Evolutionary conservation across 2,329 filamentous ascomycete species (phyloP).

Genomic region (Hirsutella rhossiliensis): DNA sequence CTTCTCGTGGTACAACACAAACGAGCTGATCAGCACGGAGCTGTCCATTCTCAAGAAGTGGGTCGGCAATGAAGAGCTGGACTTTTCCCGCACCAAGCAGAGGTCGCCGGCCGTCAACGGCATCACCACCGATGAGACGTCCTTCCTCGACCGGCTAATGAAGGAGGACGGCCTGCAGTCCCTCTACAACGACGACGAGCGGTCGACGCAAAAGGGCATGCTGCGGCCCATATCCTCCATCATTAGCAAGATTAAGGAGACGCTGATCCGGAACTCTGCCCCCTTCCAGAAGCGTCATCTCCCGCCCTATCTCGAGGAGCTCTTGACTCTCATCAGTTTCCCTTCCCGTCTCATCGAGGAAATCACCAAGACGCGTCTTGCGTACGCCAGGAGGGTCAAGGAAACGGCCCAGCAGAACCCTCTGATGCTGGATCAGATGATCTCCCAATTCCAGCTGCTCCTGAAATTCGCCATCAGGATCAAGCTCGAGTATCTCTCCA

Average conservation of each 20-base stretch:
- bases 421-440: constrained; percentile 97
- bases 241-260: constrained; percentile 87
- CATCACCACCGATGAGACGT: constrained; percentile 72
- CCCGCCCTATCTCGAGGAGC: constrained; percentile 91
- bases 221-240: constrained; percentile 72
- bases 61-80: constrained; percentile 92
- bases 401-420: constrained; percentile 84
- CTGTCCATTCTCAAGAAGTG: constrained; percentile 83
- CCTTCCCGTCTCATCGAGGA: constrained; percentile 92
- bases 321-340: constrained; percentile 93
- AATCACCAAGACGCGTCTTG: constrained; percentile 83
- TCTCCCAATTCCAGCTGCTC: constrained; percentile 87
- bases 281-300: constrained; percentile 82
- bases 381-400: constrained; percentile 90
- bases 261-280: constrained; percentile 74
- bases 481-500: constrained; percentile 75
- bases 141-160: constrained; percentile 86
- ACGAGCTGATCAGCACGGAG: constrained; percentile 89
- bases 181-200: constrained; percentile 59
- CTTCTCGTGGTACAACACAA: constrained; percentile 94
- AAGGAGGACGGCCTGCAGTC: constrained; percentile 94
- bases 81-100: constrained; percentile 68
- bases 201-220: constrained; percentile 53
- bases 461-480: constrained; percentile 86
- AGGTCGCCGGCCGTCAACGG: constrained; percentile 54